These are phyloP conservation scores for Candida nemodendra DNA, from an alignment of 805 yeast species.

Conservation along the genomic window DNA sequence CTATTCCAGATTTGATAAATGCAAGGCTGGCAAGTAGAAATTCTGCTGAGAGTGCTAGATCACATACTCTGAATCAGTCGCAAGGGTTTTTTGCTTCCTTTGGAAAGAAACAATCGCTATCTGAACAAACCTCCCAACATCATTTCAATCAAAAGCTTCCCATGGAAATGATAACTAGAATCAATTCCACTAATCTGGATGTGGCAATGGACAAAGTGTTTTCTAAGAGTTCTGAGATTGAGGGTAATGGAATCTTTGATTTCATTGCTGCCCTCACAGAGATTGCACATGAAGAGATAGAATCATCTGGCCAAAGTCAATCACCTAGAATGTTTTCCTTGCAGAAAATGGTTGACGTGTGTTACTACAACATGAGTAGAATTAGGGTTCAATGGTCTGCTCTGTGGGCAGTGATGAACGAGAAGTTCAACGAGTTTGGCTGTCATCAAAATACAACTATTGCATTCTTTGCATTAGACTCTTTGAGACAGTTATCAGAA, in stretches of 20 bases:
- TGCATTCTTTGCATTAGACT: conserved; percentile 88
- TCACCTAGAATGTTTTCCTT: conserved; percentile 90
- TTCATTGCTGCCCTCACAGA: conserved; percentile 85
- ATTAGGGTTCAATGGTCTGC: conserved; percentile 96
- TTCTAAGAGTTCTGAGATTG: conserved; percentile 72
- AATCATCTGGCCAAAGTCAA: conserved; percentile 74
- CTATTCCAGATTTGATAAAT: conserved; percentile 79
- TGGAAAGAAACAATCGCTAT: conserved; percentile 48
- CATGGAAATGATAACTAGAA: conserved; percentile 52
- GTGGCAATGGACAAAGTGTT: conserved; percentile 86
- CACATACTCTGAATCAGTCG: conserved; percentile 28
- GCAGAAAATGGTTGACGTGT: conserved; percentile 95
- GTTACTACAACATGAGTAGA: conserved; percentile 96
- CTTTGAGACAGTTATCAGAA: conserved; percentile 88
- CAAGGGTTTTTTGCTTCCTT: conserved; percentile 57
- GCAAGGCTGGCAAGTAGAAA: conserved; percentile 64
- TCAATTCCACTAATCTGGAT: conserved; percentile 66
- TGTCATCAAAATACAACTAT: conserved; percentile 74
- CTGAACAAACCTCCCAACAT: conserved; percentile 67
- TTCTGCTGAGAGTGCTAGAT: conserved; percentile 53
- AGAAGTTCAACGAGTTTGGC: conserved; percentile 81
- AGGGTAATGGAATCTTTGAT: conserved; percentile 81
- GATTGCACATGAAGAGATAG: conserved; percentile 88
- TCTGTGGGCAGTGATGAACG: conserved; percentile 92
- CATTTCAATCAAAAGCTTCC: conserved; percentile 70